Conservation (phyloP, 1,139 yeast genomes). For the Protomyces arabidopsidicola region DNA sequence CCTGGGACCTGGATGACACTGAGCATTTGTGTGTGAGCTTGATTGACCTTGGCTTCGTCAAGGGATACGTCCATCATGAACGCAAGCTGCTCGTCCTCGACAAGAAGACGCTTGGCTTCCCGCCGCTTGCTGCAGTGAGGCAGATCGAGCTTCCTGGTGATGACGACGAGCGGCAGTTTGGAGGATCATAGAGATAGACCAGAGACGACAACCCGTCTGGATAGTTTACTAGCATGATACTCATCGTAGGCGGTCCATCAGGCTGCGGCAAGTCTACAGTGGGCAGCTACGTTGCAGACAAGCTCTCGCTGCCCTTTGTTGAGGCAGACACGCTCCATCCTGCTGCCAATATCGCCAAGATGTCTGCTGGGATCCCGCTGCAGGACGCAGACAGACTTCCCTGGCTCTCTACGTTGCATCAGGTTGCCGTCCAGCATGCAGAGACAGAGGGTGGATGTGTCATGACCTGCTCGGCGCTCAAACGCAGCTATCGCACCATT, state of each 20-base stretch:
- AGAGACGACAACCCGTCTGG: background rate
- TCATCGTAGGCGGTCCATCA: constrained; percentile 61
- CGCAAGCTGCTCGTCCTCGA: constrained; percentile 25
- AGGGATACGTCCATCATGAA: constrained; percentile 37
- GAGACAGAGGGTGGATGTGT: constrained; percentile 42
- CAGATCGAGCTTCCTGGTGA: background rate
- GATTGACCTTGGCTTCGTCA: constrained; percentile 40
- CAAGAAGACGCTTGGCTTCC: constrained; percentile 24
- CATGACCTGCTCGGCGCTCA: constrained; percentile 81
- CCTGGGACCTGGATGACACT: constrained; percentile 35
- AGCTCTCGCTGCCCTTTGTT: constrained; percentile 52
- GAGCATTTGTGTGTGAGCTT: constrained; percentile 41
- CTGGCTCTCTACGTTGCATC: constrained; percentile 53
- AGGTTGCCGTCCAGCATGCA: constrained; percentile 35
- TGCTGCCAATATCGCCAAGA: constrained; percentile 61
- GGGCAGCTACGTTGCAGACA: constrained; percentile 51
- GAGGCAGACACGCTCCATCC: constrained; percentile 67
- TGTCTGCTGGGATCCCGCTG: constrained; percentile 74
- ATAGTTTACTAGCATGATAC: background rate
- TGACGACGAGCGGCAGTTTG: background rate
- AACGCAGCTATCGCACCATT: constrained; percentile 61
- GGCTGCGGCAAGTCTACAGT: constrained; percentile 90
- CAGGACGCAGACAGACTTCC: constrained; percentile 88
- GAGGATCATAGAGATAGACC: background rate
- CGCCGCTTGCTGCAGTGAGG: background rate